A percentile compares a stretch with the other conserved stretches of the same genome.
phyloP scores from a whole-genome alignment of 441 rosid genomes.

The Gossypium schwendimanii region DNA sequence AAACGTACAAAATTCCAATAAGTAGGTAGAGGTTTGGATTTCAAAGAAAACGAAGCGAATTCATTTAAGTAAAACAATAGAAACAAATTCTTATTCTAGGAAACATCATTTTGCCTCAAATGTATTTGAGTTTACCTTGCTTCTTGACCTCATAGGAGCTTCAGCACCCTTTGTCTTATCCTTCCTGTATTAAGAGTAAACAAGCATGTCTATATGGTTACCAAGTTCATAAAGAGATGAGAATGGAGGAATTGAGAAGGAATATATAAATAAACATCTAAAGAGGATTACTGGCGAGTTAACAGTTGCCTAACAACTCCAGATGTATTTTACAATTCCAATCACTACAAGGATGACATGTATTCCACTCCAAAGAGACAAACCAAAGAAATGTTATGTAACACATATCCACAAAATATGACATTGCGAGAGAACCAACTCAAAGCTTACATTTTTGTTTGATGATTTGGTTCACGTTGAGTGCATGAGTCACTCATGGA shows the following conservation, averaged over 20 bases:
- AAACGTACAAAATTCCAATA: not conserved
- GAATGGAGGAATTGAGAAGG: not conserved
- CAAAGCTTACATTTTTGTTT: slow-evolving; percentile 41
- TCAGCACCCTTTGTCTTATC: slow-evolving; percentile 42
- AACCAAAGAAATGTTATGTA: not conserved
- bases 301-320: not conserved
- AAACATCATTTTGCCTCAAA: not conserved
- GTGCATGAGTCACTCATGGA: slow-evolving; percentile 23
- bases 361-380: not conserved
- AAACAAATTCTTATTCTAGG: not conserved
- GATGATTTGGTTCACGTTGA: slow-evolving; percentile 25
- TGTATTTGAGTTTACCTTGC: slow-evolving; percentile 43
- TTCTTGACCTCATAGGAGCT: slow-evolving; percentile 36
- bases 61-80: not conserved
- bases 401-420: not conserved
- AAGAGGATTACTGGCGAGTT: not conserved
- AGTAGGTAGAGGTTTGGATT: not conserved
- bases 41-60: not conserved
- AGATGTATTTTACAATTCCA: not conserved
- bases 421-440: not conserved
- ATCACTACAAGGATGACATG: not conserved
- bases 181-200: slow-evolving; percentile 38
- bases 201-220: not conserved
- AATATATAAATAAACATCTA: not conserved
- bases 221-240: not conserved